Base-by-base conservation (phyloP, 805 yeast species). In the Zygoascus bituminiphila region DNA sequence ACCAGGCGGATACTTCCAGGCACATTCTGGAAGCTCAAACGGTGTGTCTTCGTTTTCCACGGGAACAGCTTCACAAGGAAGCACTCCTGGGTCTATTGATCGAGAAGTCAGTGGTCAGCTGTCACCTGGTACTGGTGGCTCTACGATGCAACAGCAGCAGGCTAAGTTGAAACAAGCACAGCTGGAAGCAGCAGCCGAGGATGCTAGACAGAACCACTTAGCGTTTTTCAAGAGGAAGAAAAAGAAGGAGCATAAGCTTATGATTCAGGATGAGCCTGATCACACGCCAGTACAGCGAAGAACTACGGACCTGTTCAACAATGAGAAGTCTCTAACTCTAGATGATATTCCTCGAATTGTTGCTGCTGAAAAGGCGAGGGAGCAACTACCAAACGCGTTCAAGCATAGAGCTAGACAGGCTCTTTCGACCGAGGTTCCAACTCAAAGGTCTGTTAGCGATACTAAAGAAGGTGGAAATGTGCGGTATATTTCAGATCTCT, bases 331-430 rank as follows among this genome's bases (percentile, higher is more conserved):
- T 0, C 75, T 93, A 46, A 91, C 97, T 0, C 74, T 93, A 57
- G 98, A 93, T 65, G 99, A 93, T 65, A 93, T 93, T 57, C 96
- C 98, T 6, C 75, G 98, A 55, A 91, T 93, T 61, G 97, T 93
- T 6, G 95, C 97, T 1, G 91, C 95, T 8, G 97, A 93, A 59
- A 96, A 91, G 64, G 96, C 98, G 0, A 73, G 96, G 54, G 96
- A 87, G 52, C 83, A 85, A 60, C 75, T 95, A 50, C 96, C 97
- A 1, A 88, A 88, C 64, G 95, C 96, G 0, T 89, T 84, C 67
- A 81, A 84, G 50, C 94, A 84, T 65, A 89, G 84, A 60, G 79
- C 79, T 31, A 62, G 54, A 21, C 49, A 39, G 20, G 44, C 62
- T 37, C 19, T 42, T 3, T 41, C 51, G 12, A 44, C 45, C 23